Base-by-base conservation (phyloP, 768 basidiomycete species). In the Polyporus arcularius region DNA sequence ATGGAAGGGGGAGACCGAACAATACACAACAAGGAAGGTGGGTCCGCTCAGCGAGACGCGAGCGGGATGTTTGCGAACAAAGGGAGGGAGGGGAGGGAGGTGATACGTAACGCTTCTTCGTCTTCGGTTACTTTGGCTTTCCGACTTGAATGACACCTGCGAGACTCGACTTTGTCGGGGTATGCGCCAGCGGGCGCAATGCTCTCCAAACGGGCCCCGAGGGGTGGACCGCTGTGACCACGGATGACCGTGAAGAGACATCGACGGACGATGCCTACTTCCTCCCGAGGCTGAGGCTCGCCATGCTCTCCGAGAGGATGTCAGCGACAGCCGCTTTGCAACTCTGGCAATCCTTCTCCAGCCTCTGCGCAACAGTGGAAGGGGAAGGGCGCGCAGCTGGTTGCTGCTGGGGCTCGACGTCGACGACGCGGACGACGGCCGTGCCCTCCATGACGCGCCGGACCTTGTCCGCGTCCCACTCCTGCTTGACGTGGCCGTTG, bases 401-500 rank as follows among this genome's bases (percentile, higher is more conserved):
- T 9, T 58, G 46, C 12, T 56, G 35, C 40, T 56, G 61, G 21
- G 72, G 73, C 49, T 91, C 90, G 60, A 94, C 79, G 71, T 93
- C 90, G 66, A 94, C 91, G 54, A 94, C 84, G 46, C 81, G 78
- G 62, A 94, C 78, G 38, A 92, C 89, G 3, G 92, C 92, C 66
- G 84, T 88, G 50, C 93, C 93, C 63, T 93, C 91, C 67, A 94
- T 76, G 49, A 95, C 89, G 67, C 81, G 85, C 67, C 87, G 78
- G 1, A 94, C 89, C 74, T 94, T 94, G 57, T 93, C 90, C 61
- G 85, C 80, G 70, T 94, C 90, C 83, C 57, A 68, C 59, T 66
- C 39, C 16, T 55, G 57, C 48, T 35, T 47, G 46, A 41, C 51
- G 38, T 51, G 47, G 21, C 46, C 64, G 4, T 57, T 56, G n/a